phyloP scores from a whole-genome alignment of 2,329 filamentous ascomycete species.

The Apiospora koreana region DNA sequence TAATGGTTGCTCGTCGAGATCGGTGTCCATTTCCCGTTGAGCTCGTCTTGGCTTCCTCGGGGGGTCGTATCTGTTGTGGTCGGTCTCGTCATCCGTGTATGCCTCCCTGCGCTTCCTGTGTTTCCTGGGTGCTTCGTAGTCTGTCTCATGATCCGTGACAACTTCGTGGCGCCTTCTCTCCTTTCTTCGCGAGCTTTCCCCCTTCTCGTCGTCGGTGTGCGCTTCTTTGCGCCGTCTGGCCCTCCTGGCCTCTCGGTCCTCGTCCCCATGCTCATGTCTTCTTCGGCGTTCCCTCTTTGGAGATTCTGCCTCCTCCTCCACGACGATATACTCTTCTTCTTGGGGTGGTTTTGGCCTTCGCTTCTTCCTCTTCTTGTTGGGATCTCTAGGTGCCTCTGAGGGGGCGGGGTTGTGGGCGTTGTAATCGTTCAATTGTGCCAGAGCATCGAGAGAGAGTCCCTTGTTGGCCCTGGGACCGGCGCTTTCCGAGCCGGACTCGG shows the following conservation, averaged over 20 bases:
- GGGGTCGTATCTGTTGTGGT: constrained; percentile 19
- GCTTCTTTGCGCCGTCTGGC: constrained; percentile 17
- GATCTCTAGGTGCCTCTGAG: constrained; percentile 44
- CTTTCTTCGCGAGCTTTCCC: not conserved
- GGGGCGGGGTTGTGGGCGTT: constrained; percentile 46
- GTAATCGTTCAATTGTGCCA: constrained; percentile 66
- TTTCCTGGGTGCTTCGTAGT: constrained; percentile 22
- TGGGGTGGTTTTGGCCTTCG: constrained; percentile 25
- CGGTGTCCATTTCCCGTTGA: constrained; percentile 20
- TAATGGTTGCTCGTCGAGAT: constrained; percentile 27
- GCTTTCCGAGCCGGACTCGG: constrained; percentile 36
- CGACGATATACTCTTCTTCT: constrained; percentile 22
- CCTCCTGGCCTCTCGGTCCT: constrained; percentile 22
- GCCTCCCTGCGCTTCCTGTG: constrained; percentile 19
- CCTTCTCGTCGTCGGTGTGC: constrained; percentile 15
- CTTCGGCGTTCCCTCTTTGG: constrained; percentile 24
- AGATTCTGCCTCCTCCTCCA: constrained; percentile 33
- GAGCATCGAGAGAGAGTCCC: constrained; percentile 52
- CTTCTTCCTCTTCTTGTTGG: constrained; percentile 41
- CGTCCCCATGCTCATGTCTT: constrained; percentile 18
- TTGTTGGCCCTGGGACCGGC: constrained; percentile 23
- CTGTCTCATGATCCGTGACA: constrained; percentile 24
- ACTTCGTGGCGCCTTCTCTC: constrained; percentile 11
- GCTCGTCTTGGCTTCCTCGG: constrained; percentile 22
- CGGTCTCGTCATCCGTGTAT: constrained; percentile 19